Evolutionary conservation across 441 rosid species (phyloP), one percentile per base, ranked within the genome.

Genomic region (Erodium texanum): DNA sequence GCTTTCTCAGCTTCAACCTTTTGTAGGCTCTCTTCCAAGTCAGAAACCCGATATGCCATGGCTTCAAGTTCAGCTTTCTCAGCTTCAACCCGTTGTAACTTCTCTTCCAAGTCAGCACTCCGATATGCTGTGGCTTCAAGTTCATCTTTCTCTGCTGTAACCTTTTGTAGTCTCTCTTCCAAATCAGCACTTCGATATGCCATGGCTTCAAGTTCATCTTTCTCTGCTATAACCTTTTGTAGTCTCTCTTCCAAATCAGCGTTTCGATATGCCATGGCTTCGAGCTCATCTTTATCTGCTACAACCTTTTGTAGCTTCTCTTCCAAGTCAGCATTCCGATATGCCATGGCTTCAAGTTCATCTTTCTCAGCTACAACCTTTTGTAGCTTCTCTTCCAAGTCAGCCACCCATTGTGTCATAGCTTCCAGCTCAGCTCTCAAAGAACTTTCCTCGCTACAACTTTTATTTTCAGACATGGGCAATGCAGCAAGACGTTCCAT

Each of bases 401-500:
- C 23, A 52, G 59, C 59, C 7, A 16, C 22, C 22, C 59, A 23
- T 14, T 52, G 20, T 19, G 59, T 19, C 59, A 52, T 52, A 7
- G 23, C 59, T 52, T 84, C 75, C 45, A 82, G 82, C 75, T 87
- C 86, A 65, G 78, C 74, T 80, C 80, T 85, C 67, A 74, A 50
- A 29, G 70, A 52, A 23, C 66, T 81, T 50, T 78, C 78, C 64
- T 52, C 71, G 34, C 69, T 70, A 76, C 67, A 75, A 20, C 70
- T 15, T 74, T 79, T 79, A 15, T 73, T 78, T 78, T 82, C 85
- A 66, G 82, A 71, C n/a, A 73, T 82, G 0, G 85, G 89, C 70
- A 73, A 71, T 34, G 89, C 83, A 48, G 88, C 98, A 5, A 93
- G 86, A 78, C 80, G 86, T 72, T 93, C 99, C 96, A 93, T 91